A percentile compares a stretch with the other conserved stretches of the same genome.
phyloP scores from a whole-genome alignment of 2,329 filamentous ascomycete genomes.

The Cercospora zeina region DNA sequence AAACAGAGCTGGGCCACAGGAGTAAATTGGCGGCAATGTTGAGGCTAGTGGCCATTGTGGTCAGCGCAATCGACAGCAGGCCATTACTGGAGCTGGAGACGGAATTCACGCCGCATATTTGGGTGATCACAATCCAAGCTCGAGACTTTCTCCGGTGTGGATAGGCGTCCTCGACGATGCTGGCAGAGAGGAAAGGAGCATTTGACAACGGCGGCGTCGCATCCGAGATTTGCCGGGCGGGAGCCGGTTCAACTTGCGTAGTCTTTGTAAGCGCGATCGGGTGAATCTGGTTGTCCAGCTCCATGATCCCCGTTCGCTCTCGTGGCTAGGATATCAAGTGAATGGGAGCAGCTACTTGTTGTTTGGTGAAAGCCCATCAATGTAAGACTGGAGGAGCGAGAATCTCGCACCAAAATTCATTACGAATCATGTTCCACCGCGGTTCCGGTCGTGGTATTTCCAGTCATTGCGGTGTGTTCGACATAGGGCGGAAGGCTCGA shows the following conservation, averaged over 20 bases:
- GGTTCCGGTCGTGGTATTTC: background rate
- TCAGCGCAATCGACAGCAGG: slow-evolving; percentile 28
- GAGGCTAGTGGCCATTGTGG: slow-evolving; percentile 25
- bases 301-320: background rate
- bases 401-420: background rate
- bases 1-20: slow-evolving; percentile 36
- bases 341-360: background rate
- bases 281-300: background rate
- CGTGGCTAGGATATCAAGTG: too few relatives aligned
- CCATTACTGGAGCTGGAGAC: slow-evolving; percentile 31
- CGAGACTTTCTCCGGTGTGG: slow-evolving; percentile 20
- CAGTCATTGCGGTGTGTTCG: background rate
- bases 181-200: background rate
- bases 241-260: background rate
- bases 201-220: background rate
- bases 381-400: background rate
- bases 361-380: background rate
- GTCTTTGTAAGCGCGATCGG: background rate
- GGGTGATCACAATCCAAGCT: slow-evolving; percentile 25
- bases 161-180: background rate
- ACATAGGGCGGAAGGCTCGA: slow-evolving; percentile 10
- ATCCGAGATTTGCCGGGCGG: background rate
- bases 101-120: slow-evolving; percentile 29
- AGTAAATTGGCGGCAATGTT: slow-evolving; percentile 25
- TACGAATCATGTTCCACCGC: background rate